Evolutionary conservation across 2,329 filamentous ascomycete genomes (phyloP).

Genomic region (Apiospora aurea): DNA sequence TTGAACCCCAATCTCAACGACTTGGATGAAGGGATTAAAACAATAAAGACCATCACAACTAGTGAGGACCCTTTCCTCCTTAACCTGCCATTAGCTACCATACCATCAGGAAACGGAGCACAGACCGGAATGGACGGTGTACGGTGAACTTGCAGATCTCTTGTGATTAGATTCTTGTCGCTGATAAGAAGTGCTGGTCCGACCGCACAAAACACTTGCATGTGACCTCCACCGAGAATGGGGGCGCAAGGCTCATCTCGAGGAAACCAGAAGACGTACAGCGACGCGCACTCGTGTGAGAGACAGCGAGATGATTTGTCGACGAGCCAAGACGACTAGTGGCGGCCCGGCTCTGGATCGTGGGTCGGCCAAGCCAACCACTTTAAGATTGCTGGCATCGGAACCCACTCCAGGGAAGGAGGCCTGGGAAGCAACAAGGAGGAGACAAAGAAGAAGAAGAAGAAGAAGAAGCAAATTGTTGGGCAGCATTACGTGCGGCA

Average conservation of each 20-base stretch:
- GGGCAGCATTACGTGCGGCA: not conserved
- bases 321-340: slow-evolving; percentile 10
- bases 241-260: not conserved
- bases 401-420: not conserved
- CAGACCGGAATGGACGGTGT: not conserved
- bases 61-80: too few relatives aligned
- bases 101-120: not conserved
- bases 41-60: not conserved
- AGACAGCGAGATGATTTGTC: not conserved
- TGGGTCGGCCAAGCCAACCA: slow-evolving; percentile 13
- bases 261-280: not conserved
- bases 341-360: slow-evolving; percentile 1
- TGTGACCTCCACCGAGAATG: not conserved
- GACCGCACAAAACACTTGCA: not conserved
- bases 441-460: not conserved
- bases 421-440: not conserved
- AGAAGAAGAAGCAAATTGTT: not conserved
- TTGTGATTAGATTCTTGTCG: not conserved
- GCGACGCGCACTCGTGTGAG: not conserved
- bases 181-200: not conserved
- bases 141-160: not conserved
- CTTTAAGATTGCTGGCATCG: slow-evolving; percentile 1
- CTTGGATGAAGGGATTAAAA: not conserved
- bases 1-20: not conserved
- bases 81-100: not conserved